Evolutionary conservation across 371 early-diverging fungal genomes (phyloP), one percentile per base, ranked within the genome.

Genomic region (Amoeboaphelidium protococcarum): DNA sequence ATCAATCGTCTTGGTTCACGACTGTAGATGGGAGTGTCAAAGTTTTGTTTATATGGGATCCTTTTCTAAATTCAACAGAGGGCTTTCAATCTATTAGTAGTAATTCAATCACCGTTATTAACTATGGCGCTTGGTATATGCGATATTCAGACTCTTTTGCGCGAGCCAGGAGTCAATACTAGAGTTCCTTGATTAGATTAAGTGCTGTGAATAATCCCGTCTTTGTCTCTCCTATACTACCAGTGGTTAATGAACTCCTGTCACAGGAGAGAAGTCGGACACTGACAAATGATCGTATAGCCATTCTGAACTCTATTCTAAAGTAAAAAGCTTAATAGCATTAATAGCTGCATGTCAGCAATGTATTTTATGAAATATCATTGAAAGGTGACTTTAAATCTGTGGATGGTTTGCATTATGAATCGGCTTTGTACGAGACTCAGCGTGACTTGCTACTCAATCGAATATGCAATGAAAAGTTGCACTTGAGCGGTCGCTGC

Each of bases 241-340:
- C 54, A 2, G 40, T 54, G n/a, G 26, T 51, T 64, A 12, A 67
- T 68, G 40, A 45, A 46, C 10, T 54, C 2, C 25, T 46, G 59
- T 13, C 71, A 12, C 42, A 27, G 26, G 52, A 49, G 25, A 41
- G 56, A 20, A 20, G 23, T 26, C 13, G 3, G 2, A 42, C 21
- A 20, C 13, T 55, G 27, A 31, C 26, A 6, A 53, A 53, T 26
- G 23, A 21, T 3, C 25, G 27, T 13, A 23, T 55, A n/a, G 24
- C 40, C 1, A 4, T 31, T 10, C 45, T 46, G 26, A 49, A 52
- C 21, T n/a, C 21, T 1, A 25, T 26, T 13, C 16, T 52, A 40
- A 44, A 45, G 40, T 10, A 23, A 12, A 22, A 45, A 24, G 20
- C 40, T 1, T 40, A 41, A 13, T 24, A 13, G 16, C 20, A 40